Conservation (phyloP, 1,284 basidiomycete species). For the Fomitopsis betulina region DNA sequence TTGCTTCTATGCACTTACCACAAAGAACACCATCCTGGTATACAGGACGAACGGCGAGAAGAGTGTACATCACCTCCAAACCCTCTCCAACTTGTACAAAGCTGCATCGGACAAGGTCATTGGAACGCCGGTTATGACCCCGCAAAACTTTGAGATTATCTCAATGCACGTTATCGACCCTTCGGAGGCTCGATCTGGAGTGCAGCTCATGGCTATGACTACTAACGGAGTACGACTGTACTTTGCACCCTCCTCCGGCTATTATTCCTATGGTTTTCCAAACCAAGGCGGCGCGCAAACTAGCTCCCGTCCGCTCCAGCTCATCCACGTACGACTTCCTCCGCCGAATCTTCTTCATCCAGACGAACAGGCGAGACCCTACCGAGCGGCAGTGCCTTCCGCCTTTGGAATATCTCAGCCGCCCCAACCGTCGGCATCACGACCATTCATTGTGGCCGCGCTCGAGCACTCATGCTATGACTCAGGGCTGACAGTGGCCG, state of each 20-base stretch:
- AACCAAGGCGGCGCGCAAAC: conserved; percentile 26
- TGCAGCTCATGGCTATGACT: conserved; percentile 79
- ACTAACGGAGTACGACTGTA: conserved; percentile 77
- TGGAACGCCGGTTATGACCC: conserved; percentile 64
- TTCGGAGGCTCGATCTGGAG: conserved; percentile 57
- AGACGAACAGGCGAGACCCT: conserved; percentile 55
- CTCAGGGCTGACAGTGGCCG: conserved; percentile 60
- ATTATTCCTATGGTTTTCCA: conserved; percentile 42
- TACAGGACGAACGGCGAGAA: conserved; percentile 61
- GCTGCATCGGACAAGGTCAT: conserved; percentile 72
- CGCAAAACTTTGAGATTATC: conserved; percentile 61
- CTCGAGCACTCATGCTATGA: conserved; percentile 59
- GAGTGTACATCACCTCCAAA: conserved; percentile 61
- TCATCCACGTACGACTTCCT: conserved; percentile 77
- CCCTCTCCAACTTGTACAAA: conserved; percentile 65
- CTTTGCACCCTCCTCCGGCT: conserved; percentile 53
- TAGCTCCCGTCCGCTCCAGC: conserved; percentile 49
- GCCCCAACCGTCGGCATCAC: conserved; percentile 37
- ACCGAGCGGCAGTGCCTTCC: conserved; percentile 35
- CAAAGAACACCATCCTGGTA: conserved; percentile 66
- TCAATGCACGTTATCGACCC: conserved; percentile 61
- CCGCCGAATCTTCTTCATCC: conserved; percentile 74
- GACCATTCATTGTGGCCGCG: conserved; percentile 51
- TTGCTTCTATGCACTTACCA: conserved; percentile 72
- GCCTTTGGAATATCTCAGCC: conserved; percentile 43